Evolutionary conservation across 192 early-diverging fungal genomes (phyloP), one percentile per base, ranked within the genome.

Genomic region (Borealophlyctis nickersoniae): DNA sequence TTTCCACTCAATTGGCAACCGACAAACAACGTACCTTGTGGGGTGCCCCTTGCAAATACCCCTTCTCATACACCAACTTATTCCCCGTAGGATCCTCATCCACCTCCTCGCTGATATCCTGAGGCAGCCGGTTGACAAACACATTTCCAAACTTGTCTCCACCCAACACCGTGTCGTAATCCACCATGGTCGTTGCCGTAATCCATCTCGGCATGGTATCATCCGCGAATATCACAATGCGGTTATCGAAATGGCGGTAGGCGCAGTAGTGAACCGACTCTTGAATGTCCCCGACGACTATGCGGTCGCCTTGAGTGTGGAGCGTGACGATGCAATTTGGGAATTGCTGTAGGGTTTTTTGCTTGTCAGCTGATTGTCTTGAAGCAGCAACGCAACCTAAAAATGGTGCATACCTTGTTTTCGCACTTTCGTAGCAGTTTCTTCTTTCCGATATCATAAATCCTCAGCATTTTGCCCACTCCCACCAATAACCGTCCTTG

Each of bases 121-220:
- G 58, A 1, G 92, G 83, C 60, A 92, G 70, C 24, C 97, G 82
- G 54, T 87, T 64, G 11, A 91, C 86, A 56, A 87, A 88, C 24
- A 99, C 74, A 62, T 96, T 96, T 32, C 97, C 97, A 86, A 99
- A 99, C 73, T 95, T 94, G 83, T 99, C 97, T 22, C 91, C 95
- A 19, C 86, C 89, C 3, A 84, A 90, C 3, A 96, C 83, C 3
- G 97, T 97, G 65, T 96, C 90, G 66, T 94, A 96, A 75, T 97
- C 94, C 32, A 93, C 71, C 82, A 95, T 88, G 7, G 79, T 64
- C 13, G 89, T 79, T 26, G 81, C 73, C 16, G 94, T 93, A 36
- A 91, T 84, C 85, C 89, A 94, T 51, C 94, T 85, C 50, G 91
- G 90, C 23, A 86, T 72, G n/a, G 90, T 85, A 69, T 99, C 97